Base-by-base conservation (phyloP, 345 rosid species). In the Geranium brycei region DNA sequence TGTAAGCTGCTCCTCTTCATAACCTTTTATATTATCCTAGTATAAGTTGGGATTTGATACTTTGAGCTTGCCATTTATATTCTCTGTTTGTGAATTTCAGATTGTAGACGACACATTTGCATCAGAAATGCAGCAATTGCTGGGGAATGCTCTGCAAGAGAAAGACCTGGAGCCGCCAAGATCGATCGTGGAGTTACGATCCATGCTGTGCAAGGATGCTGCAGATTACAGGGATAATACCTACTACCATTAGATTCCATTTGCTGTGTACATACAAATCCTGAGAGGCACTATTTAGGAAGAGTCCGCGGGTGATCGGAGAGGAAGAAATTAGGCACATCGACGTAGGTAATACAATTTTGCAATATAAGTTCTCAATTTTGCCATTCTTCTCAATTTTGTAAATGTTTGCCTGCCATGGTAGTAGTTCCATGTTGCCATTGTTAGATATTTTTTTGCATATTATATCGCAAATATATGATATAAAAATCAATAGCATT, bases 151-250 rank as follows among this genome's bases (percentile, higher is more conserved):
- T 0, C 75, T 93, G 32, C 85, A 79, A 66, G 96, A 81, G 65
- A 91, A 93, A 70, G 99, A 93, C 69, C 75, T 93, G n/a, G 99
- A 93, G 79, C 85, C 95, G 17, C 97, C 99, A 0, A 84, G 95
- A 78, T 90, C 99, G 0, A 84, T 93, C 61, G 76, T 80, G 82
- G 99, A 93, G 73, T 91, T 90, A 60, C 82, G 89, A 0, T 89
- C 97, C 2, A 90, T 93, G 78, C 91, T 93, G 17, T 88, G 97
- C 71, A 90, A 90, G 78, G 99, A 93, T 69, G 80, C 81, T 67
- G 77, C 85, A 57, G 79, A 85, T 75, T 78, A 80, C 69, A 88
- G 86, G 72, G 86, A 79, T 59, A 87, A 79, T 59, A 87, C 81
- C 35, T 92, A 72, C 77, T 87, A 83, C 75, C 87, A 78, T 75